These are phyloP conservation scores for Phtheirospermum japonicum DNA, from an alignment of 257 asterid species.

Conservation along the genomic window DNA sequence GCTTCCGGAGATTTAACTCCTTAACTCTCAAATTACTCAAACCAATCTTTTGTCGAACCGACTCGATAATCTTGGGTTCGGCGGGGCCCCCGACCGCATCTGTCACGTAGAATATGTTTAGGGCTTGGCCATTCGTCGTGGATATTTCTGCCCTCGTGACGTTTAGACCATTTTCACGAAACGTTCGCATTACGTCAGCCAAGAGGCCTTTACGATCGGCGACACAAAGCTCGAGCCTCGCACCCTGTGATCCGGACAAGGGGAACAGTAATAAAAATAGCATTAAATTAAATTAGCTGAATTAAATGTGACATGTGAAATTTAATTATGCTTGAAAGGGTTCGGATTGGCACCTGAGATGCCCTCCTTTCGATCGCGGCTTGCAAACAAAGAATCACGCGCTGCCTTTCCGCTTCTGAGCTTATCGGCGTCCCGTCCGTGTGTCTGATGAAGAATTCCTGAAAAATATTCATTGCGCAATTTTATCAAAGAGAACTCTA, in stretches of 20 bases:
- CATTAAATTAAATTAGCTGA: conserved; percentile 1
- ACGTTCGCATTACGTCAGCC: conserved; percentile 85
- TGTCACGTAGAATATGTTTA: conserved; percentile 71
- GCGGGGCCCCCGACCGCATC: conserved; percentile 65
- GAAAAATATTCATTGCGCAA: neutral
- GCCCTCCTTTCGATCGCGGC: conserved; percentile 82
- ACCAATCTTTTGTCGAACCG: conserved; percentile 68
- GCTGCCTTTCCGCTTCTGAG: conserved; percentile 82
- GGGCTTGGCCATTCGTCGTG: conserved; percentile 46
- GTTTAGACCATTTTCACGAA: conserved; percentile 84
- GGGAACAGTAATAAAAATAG: neutral
- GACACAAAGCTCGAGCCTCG: conserved; percentile 75
- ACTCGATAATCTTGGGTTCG: conserved; percentile 58
- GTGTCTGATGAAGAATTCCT: conserved; percentile 90
- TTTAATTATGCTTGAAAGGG: too few relatives aligned
- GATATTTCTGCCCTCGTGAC: conserved; percentile 88
- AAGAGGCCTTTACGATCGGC: conserved; percentile 65
- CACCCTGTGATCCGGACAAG: conserved; percentile 73
- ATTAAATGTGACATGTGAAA: neutral
- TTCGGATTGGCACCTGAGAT: conserved; percentile 76
- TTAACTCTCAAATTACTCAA: conserved; percentile 62
- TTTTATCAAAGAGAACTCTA: neutral
- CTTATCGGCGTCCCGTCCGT: conserved; percentile 80
- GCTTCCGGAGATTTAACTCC: conserved; percentile 58
- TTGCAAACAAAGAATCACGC: conserved; percentile 71